Percentiles rank a stretch among this genome's conserved stretches.
Evolutionary conservation across 106 monocot genomes (phyloP).

Genomic region (Dendrobium officinale): DNA sequence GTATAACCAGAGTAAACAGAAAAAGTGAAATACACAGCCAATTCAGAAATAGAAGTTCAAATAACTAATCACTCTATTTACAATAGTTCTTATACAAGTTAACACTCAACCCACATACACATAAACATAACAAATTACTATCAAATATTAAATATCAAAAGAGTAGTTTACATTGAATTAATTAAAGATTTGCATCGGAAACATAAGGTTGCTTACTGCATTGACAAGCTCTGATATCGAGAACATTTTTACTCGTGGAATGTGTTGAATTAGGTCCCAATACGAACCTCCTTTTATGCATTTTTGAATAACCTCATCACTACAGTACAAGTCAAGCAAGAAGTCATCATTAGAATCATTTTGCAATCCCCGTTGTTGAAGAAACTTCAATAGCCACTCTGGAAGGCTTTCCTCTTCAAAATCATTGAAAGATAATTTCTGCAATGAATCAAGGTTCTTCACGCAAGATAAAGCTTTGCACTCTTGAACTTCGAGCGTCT

Average conservation of each 20-base stretch:
- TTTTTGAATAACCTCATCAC: background rate
- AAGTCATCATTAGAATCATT: background rate
- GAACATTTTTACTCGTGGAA: constrained; percentile 6
- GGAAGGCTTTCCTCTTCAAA: constrained; percentile 2
- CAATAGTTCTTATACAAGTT: too few species aligned
- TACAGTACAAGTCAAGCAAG: background rate
- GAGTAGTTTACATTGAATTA: too few species aligned
- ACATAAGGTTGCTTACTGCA: constrained; percentile 19
- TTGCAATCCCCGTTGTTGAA: background rate
- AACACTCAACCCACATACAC: too few species aligned
- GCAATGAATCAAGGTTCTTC: background rate
- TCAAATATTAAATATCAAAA: too few species aligned
- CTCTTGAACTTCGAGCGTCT: background rate
- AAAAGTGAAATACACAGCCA: too few species aligned
- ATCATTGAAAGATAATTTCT: background rate
- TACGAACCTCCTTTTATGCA: constrained; percentile 13
- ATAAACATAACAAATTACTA: too few species aligned
- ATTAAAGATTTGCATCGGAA: constrained; percentile 18
- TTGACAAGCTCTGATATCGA: background rate
- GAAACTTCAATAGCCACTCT: constrained; percentile 9
- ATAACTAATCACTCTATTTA: too few species aligned
- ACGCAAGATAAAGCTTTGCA: constrained; percentile 1
- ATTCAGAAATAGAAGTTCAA: too few species aligned
- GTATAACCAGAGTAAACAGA: too few species aligned
- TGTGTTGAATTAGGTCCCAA: constrained; percentile 23